Conservation (phyloP, 2,329 filamentous ascomycete genomes). For the Cladosporium phlei region DNA sequence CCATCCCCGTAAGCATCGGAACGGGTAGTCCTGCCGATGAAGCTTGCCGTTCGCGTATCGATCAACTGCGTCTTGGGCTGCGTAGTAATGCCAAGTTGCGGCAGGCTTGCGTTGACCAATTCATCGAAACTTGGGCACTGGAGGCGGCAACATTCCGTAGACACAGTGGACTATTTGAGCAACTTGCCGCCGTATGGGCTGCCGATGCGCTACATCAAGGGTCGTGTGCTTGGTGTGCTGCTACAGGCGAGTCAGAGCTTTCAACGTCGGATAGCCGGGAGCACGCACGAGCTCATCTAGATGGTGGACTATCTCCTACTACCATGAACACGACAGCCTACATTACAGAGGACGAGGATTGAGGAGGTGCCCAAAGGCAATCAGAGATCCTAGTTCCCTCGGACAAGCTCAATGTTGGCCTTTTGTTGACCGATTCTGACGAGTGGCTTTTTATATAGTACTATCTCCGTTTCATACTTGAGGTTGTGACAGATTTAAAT, state of each 20-base stretch:
- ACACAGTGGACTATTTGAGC: neutral
- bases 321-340: neutral
- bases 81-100: neutral
- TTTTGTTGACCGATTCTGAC: too few relatives aligned
- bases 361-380: neutral
- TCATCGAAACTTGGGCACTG: neutral
- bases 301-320: too few relatives aligned
- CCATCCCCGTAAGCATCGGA: neutral
- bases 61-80: neutral
- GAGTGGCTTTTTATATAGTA: too few relatives aligned
- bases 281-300: neutral
- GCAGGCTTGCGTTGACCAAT: neutral
- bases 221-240: neutral
- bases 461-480: too few relatives aligned
- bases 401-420: too few relatives aligned
- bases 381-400: too few relatives aligned
- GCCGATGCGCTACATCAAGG: neutral
- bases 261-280: neutral
- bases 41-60: neutral
- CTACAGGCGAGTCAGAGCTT: neutral
- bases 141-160: neutral
- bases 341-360: neutral
- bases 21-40: neutral
- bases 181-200: neutral
- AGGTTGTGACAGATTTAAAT: too few relatives aligned